These are phyloP conservation scores for Lactifluus rugatus DNA, from an alignment of 768 basidiomycete genomes.

Conservation along the genomic window DNA sequence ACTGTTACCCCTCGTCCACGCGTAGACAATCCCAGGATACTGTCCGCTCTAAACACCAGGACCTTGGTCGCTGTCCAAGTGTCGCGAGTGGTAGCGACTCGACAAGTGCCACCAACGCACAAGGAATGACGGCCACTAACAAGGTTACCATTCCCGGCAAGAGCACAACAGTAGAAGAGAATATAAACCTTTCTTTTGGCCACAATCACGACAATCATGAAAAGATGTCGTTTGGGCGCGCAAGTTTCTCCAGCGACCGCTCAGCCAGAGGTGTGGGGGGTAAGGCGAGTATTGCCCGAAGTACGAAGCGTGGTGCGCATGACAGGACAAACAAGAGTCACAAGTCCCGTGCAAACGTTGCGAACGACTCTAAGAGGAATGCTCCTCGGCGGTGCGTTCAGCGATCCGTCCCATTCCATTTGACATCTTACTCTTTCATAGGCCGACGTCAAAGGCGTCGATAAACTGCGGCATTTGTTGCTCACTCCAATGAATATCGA, in stretches of 20 bases:
- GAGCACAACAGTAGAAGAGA: conserved; percentile 92
- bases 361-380: conserved; percentile 55
- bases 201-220: conserved; percentile 61
- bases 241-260: conserved; percentile 57
- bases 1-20: conserved; percentile 26
- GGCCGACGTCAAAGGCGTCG: conserved; percentile 50
- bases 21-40: conserved; percentile 45
- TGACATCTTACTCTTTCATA: conserved; percentile 23
- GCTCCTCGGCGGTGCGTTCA: conserved; percentile 30
- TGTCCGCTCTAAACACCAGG: conserved; percentile 29
- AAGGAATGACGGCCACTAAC: conserved; percentile 71
- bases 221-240: conserved; percentile 52
- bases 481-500: background rate
- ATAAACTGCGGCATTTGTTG: conserved; percentile 47
- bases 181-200: conserved; percentile 89
- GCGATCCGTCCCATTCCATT: conserved; percentile 7
- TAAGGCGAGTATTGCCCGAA: conserved; percentile 29
- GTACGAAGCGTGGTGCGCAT: conserved; percentile 46
- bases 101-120: conserved; percentile 40
- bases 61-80: conserved; percentile 49
- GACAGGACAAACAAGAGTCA: conserved; percentile 46
- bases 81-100: conserved; percentile 40
- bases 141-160: conserved; percentile 93
- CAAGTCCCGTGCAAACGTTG: conserved; percentile 50
- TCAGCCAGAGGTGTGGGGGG: conserved; percentile 32